Percentiles rank a stretch among this genome's conserved stretches.
These are phyloP conservation scores for Lasiodiplodia sp. DNA, from an alignment of 2,329 filamentous ascomycete species.

Conservation along the genomic window DNA sequence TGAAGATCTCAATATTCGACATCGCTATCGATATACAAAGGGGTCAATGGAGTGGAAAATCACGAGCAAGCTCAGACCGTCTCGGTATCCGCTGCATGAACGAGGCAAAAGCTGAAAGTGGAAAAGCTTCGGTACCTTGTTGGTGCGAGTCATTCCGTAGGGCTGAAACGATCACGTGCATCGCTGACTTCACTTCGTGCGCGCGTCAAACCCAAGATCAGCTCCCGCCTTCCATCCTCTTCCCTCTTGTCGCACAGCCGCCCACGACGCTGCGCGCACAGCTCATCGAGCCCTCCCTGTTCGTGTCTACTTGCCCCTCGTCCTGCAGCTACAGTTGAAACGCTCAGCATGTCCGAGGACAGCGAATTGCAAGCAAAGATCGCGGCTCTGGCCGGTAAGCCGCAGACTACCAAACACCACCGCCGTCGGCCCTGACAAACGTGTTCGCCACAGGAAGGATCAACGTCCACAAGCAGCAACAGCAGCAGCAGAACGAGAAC, in stretches of 20 bases:
- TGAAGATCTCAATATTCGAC: conserved; percentile 14
- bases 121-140: conserved; percentile 10
- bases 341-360: conserved; percentile 59
- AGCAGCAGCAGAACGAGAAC: conserved; percentile 51
- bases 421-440: conserved; percentile 19
- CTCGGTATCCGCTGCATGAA: conserved; percentile 5
- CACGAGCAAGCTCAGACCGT: conserved; percentile 13
- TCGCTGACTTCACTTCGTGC: conserved; percentile 16
- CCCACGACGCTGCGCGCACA: conserved; percentile 1
- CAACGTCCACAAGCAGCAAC: conserved; percentile 73
- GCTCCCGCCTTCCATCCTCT: background rate
- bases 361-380: conserved; percentile 64
- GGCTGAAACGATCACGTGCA: conserved; percentile 24
- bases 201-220: background rate
- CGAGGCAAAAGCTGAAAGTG: conserved; percentile 16
- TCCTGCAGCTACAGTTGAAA: background rate
- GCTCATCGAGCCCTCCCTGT: background rate
- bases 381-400: conserved; percentile 63
- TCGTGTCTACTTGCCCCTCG: background rate
- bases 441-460: conserved; percentile 69
- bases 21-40: background rate
- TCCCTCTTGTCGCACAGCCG: conserved; percentile 13
- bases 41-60: conserved; percentile 5
- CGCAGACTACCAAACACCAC: conserved; percentile 29
- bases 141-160: conserved; percentile 14